Conservation (phyloP, 208 protist species). For the Acanthamoeba royreba region DNA sequence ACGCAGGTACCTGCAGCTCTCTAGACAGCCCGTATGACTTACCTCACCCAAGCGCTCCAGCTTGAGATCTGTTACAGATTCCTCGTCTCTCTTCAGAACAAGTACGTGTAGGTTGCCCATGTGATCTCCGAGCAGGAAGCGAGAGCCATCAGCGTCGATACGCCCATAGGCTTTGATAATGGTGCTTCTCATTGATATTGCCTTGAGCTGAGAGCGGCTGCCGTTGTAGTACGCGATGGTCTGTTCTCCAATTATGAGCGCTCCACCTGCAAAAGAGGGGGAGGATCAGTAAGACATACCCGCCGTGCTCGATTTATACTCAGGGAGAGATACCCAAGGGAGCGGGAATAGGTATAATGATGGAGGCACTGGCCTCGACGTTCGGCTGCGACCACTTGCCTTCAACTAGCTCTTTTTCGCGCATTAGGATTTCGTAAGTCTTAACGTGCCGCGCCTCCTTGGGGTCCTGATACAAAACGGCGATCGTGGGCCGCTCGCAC, state of each 20-base stretch:
- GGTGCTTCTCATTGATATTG: conserved; percentile 53
- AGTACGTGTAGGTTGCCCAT: conserved; percentile 61
- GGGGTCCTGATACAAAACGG: conserved; percentile 74
- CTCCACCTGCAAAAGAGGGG: conserved; percentile 56
- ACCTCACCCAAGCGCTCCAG: conserved; percentile 36
- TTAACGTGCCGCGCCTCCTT: conserved; percentile 70
- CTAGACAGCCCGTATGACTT: neutral
- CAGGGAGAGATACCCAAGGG: conserved; percentile 51
- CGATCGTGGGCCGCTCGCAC: conserved; percentile 64
- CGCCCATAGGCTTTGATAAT: conserved; percentile 30
- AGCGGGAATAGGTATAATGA: conserved; percentile 71
- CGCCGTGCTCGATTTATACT: neutral
- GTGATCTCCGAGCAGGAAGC: conserved; percentile 76
- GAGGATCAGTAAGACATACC: neutral
- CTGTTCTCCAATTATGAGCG: conserved; percentile 75
- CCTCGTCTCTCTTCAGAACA: conserved; percentile 43
- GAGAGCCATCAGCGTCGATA: conserved; percentile 68
- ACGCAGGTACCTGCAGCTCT: neutral
- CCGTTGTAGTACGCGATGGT: conserved; percentile 77
- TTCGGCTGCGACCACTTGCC: conserved; percentile 59
- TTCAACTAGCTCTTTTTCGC: conserved; percentile 57
- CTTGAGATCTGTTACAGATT: neutral
- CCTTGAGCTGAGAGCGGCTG: neutral
- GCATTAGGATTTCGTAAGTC: conserved; percentile 62
- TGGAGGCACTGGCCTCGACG: conserved; percentile 67